Evolutionary conservation across 768 basidiomycete species (phyloP).

Genomic region (Gyrodon lividus): DNA sequence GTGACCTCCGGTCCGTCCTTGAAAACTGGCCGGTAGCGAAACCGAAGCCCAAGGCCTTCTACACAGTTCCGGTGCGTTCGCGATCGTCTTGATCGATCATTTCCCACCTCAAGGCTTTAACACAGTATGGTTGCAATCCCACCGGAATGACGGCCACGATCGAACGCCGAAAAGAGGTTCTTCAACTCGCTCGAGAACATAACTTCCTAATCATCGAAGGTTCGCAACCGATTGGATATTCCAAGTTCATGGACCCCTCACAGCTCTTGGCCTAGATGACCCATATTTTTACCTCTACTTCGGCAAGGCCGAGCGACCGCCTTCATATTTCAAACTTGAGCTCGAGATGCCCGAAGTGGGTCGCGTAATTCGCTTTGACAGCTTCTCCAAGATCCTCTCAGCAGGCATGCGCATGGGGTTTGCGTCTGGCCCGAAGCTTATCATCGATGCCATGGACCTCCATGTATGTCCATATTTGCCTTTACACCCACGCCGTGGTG

Average conservation of each 20-base stretch:
- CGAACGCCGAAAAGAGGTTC: slow-evolving; percentile 67
- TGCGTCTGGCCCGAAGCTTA: slow-evolving; percentile 65
- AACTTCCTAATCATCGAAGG: slow-evolving; percentile 87
- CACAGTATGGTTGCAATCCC: slow-evolving; percentile 82
- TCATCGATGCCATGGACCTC: slow-evolving; percentile 69
- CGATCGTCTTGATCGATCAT: slow-evolving; percentile 7
- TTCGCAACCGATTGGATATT: slow-evolving; percentile 19
- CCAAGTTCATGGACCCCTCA: not conserved
- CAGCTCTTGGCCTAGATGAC: slow-evolving; percentile 51
- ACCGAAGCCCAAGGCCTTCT: slow-evolving; percentile 73
- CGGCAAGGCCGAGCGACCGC: slow-evolving; percentile 57
- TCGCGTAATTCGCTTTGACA: slow-evolving; percentile 85
- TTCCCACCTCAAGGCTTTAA: not conserved
- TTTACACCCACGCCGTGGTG: not conserved
- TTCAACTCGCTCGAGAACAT: slow-evolving; percentile 68
- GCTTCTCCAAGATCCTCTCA: slow-evolving; percentile 80
- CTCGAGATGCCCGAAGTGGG: slow-evolving; percentile 63
- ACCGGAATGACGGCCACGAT: slow-evolving; percentile 76
- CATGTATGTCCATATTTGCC: slow-evolving; percentile 46
- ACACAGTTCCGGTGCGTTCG: slow-evolving; percentile 68
- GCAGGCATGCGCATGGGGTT: slow-evolving; percentile 82
- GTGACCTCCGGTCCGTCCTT: slow-evolving; percentile 59
- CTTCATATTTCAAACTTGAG: slow-evolving; percentile 84
- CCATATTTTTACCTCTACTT: slow-evolving; percentile 82
- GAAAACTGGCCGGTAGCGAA: slow-evolving; percentile 73